Evolutionary conservation across 208 protist species (phyloP).

Genomic region (Trypanosoma theileri): DNA sequence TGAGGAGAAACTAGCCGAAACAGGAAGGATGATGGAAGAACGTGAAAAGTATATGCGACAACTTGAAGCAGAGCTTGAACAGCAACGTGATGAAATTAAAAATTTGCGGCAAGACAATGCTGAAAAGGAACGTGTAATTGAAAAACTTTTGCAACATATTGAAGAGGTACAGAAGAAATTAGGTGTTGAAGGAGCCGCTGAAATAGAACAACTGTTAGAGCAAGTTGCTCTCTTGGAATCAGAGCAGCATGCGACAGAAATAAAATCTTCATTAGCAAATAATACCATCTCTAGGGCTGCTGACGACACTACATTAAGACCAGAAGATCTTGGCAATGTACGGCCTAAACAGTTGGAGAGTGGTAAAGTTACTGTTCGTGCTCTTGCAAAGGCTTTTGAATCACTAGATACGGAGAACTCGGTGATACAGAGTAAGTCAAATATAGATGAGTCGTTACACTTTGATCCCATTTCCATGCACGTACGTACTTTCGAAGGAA

Average conservation of each 20-base stretch:
- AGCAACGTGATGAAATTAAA: constrained; percentile 58
- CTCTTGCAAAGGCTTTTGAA: constrained; percentile 25
- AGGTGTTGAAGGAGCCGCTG: constrained; percentile 5
- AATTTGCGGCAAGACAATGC: constrained; percentile 51
- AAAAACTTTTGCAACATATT: constrained; percentile 61
- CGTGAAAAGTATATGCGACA: constrained; percentile 63
- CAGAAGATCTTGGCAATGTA: constrained; percentile 19
- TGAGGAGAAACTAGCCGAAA: constrained; percentile 68
- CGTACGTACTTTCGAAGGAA: constrained; percentile 6
- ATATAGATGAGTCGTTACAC: not conserved
- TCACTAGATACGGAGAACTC: not conserved
- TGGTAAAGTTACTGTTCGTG: constrained; percentile 11
- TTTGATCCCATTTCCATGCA: constrained; percentile 3
- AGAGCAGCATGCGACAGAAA: constrained; percentile 41
- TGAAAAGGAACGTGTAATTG: constrained; percentile 66
- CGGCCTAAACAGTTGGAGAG: constrained; percentile 5
- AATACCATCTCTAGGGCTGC: constrained; percentile 15
- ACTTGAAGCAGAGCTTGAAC: constrained; percentile 50
- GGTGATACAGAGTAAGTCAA: not conserved
- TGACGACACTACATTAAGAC: constrained; percentile 10
- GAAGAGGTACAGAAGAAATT: constrained; percentile 25
- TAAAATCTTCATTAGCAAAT: constrained; percentile 32
- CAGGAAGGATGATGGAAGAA: constrained; percentile 69
- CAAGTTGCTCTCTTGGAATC: constrained; percentile 65
- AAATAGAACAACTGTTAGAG: constrained; percentile 55